Evolutionary conservation across 768 basidiomycete species (phyloP).

Genomic region (Termitomyces titanicus): DNA sequence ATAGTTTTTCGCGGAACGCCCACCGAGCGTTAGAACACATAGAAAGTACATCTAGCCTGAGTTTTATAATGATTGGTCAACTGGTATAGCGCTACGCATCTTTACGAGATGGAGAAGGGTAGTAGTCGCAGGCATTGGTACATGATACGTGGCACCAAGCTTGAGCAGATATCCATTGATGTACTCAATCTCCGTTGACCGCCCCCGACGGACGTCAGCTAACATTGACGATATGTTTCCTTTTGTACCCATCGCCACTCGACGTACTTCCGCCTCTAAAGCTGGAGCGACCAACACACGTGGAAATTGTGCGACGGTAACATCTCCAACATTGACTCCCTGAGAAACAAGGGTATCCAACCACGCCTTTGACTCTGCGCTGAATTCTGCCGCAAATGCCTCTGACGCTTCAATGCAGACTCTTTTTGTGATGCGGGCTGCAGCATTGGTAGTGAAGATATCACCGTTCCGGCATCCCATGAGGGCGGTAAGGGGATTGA

Average conservation of each 20-base stretch:
- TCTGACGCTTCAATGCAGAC: slow-evolving; percentile 72
- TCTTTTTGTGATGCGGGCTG: slow-evolving; percentile 39
- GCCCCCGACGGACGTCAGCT: slow-evolving; percentile 58
- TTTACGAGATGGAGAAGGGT: slow-evolving; percentile 57
- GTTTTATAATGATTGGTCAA: too few relatives aligned
- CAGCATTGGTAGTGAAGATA: slow-evolving; percentile 44
- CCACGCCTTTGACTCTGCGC: slow-evolving; percentile 36
- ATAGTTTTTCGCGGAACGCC: too few relatives aligned
- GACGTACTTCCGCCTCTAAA: slow-evolving; percentile 54
- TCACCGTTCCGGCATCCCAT: slow-evolving; percentile 79
- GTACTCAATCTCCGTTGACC: slow-evolving; percentile 72
- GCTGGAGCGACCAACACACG: slow-evolving; percentile 36
- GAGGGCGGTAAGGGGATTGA: slow-evolving; percentile 86
- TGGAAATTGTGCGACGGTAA: slow-evolving; percentile 39
- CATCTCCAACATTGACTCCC: slow-evolving; percentile 21
- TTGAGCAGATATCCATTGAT: slow-evolving; percentile 78
- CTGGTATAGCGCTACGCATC: slow-evolving; percentile 52
- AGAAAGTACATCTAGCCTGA: too few relatives aligned
- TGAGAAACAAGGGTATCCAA: slow-evolving; percentile 25
- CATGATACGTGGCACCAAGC: slow-evolving; percentile 52
- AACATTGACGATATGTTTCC: slow-evolving; percentile 82
- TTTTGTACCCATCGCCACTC: slow-evolving; percentile 54
- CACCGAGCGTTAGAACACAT: too few relatives aligned
- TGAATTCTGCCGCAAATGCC: slow-evolving; percentile 53
- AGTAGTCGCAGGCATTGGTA: slow-evolving; percentile 56